Conservation (phyloP, 805 yeast genomes). For the Myxozyma kluyveri region DNA sequence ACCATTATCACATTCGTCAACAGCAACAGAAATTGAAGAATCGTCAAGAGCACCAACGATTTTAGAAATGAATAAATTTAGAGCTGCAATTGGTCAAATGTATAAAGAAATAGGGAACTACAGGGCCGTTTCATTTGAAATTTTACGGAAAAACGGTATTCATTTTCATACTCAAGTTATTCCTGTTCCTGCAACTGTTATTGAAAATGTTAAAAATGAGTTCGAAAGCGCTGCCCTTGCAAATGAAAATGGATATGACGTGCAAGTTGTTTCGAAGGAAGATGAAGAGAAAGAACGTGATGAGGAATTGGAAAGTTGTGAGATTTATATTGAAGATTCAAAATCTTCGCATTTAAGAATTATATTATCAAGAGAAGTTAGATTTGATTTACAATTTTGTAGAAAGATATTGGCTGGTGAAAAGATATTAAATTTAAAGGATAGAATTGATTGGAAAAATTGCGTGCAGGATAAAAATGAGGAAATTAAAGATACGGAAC, state of each 20-base stretch:
- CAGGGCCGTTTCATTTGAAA: constrained; percentile 65
- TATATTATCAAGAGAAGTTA: constrained; percentile 16
- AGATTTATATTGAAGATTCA: constrained; percentile 29
- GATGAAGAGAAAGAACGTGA: background rate
- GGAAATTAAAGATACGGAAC: constrained; percentile 62
- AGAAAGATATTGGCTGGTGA: constrained; percentile 76
- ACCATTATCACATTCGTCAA: constrained; percentile 72
- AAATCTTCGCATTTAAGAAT: constrained; percentile 10
- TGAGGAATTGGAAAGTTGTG: constrained; percentile 38
- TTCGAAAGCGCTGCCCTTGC: constrained; percentile 27
- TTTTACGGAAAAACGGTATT: constrained; percentile 59
- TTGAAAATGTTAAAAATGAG: constrained; percentile 46
- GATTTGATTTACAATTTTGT: constrained; percentile 78
- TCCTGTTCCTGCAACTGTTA: constrained; percentile 55
- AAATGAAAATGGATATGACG: constrained; percentile 29
- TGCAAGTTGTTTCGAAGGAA: constrained; percentile 23
- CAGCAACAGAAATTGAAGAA: constrained; percentile 32
- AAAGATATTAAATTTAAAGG: constrained; percentile 56
- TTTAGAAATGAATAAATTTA: constrained; percentile 42
- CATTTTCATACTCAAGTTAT: constrained; percentile 77
- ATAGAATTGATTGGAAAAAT: constrained; percentile 69
- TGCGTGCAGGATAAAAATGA: constrained; percentile 63
- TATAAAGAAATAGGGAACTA: constrained; percentile 45
- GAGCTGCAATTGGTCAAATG: constrained; percentile 39
- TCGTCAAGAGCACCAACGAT: constrained; percentile 37